These are phyloP conservation scores for Skeletonema grethae DNA, from an alignment of 108 stramenopile species.

Conservation along the genomic window DNA sequence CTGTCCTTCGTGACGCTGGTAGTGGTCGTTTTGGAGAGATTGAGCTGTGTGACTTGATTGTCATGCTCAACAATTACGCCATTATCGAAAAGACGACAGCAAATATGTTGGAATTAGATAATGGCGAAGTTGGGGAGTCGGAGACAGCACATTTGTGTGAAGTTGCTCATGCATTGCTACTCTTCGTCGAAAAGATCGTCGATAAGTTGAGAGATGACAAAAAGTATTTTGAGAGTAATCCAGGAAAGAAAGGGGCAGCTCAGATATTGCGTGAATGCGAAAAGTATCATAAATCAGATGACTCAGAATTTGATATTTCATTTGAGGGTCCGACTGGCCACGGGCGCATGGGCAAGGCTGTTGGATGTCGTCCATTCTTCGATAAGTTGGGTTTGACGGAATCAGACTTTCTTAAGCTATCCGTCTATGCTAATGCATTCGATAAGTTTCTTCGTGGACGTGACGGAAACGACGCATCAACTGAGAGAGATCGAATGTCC, in stretches of 20 bases:
- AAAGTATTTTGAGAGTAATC: conserved; percentile 51
- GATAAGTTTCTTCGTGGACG: conserved; percentile 32
- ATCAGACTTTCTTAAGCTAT: conserved; percentile 20
- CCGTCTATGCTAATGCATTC: conserved; percentile 16
- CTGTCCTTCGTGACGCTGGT: conserved; percentile 65
- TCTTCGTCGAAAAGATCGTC: conserved; percentile 71
- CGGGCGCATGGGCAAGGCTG: conserved; percentile 50
- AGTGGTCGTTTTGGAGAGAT: conserved; percentile 62
- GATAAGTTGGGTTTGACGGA: conserved; percentile 26
- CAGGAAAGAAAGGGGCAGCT: conserved; percentile 52
- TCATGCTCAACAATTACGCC: conserved; percentile 43
- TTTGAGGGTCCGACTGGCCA: conserved; percentile 70
- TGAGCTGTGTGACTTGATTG: conserved; percentile 64
- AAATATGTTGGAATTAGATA: conserved; percentile 32
- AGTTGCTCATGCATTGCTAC: conserved; percentile 63
- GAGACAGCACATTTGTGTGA: conserved; percentile 47
- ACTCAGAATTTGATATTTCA: conserved; percentile 59
- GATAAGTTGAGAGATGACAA: conserved; percentile 38
- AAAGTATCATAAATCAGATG: conserved; percentile 60
- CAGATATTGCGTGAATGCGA: conserved; percentile 35
- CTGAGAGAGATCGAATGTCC: conserved; percentile 14
- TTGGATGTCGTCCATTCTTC: conserved; percentile 68
- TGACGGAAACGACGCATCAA: conserved; percentile 20
- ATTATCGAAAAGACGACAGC: conserved; percentile 34
- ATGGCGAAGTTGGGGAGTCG: conserved; percentile 9